Conservation (phyloP, 148 eudicot genomes). For the Beta vulgaris region DNA sequence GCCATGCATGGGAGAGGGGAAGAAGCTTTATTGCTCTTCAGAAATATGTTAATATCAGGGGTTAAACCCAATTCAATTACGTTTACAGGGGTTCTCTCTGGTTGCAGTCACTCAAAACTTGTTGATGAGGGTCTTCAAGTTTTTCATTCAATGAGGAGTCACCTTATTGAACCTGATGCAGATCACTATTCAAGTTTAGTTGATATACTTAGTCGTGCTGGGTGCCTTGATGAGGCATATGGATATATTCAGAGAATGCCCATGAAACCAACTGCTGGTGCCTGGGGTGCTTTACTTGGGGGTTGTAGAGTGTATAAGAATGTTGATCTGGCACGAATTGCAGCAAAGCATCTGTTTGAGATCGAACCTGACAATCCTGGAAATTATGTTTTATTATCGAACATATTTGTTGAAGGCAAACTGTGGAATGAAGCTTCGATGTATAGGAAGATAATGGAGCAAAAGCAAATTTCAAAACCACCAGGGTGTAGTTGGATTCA, state of each 20-base stretch:
- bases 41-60: slow-evolving; percentile 48
- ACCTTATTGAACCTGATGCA: slow-evolving; percentile 59
- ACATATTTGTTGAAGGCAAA: slow-evolving; percentile 60
- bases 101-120: slow-evolving; percentile 73
- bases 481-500: slow-evolving; percentile 91
- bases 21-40: slow-evolving; percentile 52
- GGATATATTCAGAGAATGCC: slow-evolving; percentile 62
- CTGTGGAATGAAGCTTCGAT: slow-evolving; percentile 73
- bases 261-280: slow-evolving; percentile 60
- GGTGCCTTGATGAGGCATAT: slow-evolving; percentile 67
- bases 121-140: slow-evolving; percentile 59
- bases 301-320: slow-evolving; percentile 76
- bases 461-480: slow-evolving; percentile 53
- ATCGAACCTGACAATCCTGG: slow-evolving; percentile 81
- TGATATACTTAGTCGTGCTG: slow-evolving; percentile 72
- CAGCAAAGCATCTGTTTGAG: slow-evolving; percentile 55
- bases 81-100: slow-evolving; percentile 70
- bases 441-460: slow-evolving; percentile 60
- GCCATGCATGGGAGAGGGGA: slow-evolving; percentile 76
- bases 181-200: slow-evolving; percentile 72
- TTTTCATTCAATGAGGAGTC: slow-evolving; percentile 62
- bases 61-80: slow-evolving; percentile 64
- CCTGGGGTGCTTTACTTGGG: slow-evolving; percentile 88
- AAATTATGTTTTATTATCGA: slow-evolving; percentile 59
- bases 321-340: slow-evolving; percentile 66